A percentile compares a stretch with the other conserved stretches of the same genome.
Evolutionary conservation across 2,329 filamentous ascomycete species (phyloP).

Genomic region (Apiospora sp.): DNA sequence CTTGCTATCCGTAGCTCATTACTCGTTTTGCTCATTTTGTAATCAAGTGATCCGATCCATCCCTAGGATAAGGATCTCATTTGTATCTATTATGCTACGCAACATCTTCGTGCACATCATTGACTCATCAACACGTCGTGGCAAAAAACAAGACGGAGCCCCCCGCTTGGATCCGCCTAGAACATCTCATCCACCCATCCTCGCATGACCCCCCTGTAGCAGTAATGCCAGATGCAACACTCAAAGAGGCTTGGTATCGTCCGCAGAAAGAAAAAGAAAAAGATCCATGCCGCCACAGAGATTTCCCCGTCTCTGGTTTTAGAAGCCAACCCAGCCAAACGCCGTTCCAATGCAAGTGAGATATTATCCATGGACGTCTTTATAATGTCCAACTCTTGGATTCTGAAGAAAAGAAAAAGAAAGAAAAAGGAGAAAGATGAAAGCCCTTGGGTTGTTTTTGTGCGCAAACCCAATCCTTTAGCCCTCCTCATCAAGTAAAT

Average conservation of each 20-base stretch:
- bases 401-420: background rate
- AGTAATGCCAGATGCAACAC: slow-evolving; percentile 21
- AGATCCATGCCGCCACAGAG: slow-evolving; percentile 15
- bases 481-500: background rate
- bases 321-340: slow-evolving; percentile 13
- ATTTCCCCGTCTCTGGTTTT: slow-evolving; percentile 10
- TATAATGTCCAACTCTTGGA: slow-evolving; percentile 4
- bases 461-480: background rate
- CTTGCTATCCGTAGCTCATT: background rate
- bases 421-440: background rate
- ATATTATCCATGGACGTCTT: slow-evolving; percentile 13
- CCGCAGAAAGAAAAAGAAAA: slow-evolving; percentile 9
- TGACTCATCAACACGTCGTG: slow-evolving; percentile 18
- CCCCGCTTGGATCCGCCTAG: background rate
- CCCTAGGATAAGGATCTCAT: background rate
- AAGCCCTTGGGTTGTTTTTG: background rate
- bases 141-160: background rate
- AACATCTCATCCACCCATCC: slow-evolving; percentile 7
- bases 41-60: background rate
- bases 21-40: background rate
- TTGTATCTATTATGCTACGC: slow-evolving; percentile 18
- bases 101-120: slow-evolving; percentile 16
- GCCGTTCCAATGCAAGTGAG: slow-evolving; percentile 1
- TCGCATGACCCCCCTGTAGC: slow-evolving; percentile 1
- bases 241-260: slow-evolving; percentile 22